Base-by-base conservation (phyloP, 106 monocot genomes). In the Agapanthus africanus region DNA sequence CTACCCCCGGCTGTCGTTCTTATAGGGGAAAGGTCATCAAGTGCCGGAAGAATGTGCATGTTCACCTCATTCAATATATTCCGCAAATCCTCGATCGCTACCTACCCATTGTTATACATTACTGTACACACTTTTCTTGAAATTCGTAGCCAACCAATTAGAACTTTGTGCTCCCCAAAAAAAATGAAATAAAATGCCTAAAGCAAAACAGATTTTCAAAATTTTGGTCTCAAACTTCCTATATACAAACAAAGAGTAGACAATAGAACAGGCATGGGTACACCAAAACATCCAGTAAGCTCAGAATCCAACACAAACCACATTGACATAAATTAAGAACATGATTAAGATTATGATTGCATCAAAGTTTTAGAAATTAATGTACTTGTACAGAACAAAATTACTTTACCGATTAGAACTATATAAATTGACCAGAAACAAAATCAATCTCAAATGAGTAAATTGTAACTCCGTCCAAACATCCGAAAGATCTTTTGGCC, bases 1-100 rank as follows among this genome's bases (percentile, higher is more conserved):
- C 94, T 94, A 18, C 94, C 94, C 34, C 94, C 94, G 47, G 90
- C 94, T 32, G 79, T 84, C n/a, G 85, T 88, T 76, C 76, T 80
- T 59, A 90, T 68, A 27, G 84, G 79, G 71, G 83, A 83, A 11
- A 75, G 46, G 30, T 72, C 77, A 46, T 81, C 44, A 2, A 19
- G 15, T 23, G 46, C 75, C 50, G 85, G 77, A 41, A 82, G 78
- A 23, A 76, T 75, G 23, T 90, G 85, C 4, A 74, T 51, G 36
- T 91, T 87, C 14, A 94, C 83, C 71, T 91, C 85, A 22, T 32
- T 31, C 7, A 94, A 54, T 74, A 94, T 94, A 61, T 75, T 61
- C 61, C 83, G 77, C 75, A 94, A 74, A 59, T 94, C 94, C 59
- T 83, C 74, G 42, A 77, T 41, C 0, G 71, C 71, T 15, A 94